Evolutionary conservation across 225 moss, liverwort and hornwort genomes (phyloP).

Genomic region (Anthoceros angustus): DNA sequence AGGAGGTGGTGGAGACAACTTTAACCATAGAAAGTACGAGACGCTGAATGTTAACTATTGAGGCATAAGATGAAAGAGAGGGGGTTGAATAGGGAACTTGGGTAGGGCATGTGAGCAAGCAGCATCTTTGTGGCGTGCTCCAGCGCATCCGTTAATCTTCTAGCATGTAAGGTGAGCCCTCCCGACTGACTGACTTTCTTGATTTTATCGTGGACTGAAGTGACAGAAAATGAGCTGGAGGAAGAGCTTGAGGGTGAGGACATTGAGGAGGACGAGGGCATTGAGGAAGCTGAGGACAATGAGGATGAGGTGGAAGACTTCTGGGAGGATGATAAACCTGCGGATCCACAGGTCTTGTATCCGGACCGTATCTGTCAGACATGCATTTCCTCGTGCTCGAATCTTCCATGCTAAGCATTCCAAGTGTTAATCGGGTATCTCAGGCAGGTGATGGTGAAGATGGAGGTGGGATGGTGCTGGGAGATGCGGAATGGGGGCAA

Average conservation of each 20-base stretch:
- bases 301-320: conserved; percentile 67
- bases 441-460: conserved; percentile 92
- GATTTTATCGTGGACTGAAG: neutral
- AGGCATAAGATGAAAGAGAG: neutral
- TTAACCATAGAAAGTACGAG: neutral
- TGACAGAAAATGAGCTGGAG: conserved; percentile 6
- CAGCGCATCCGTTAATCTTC: neutral
- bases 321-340: conserved; percentile 83
- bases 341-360: conserved; percentile 12
- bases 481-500: conserved; percentile 50
- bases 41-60: too few species aligned
- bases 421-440: conserved; percentile 1
- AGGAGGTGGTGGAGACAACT: conserved; percentile 1
- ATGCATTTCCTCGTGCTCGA: neutral
- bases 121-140: neutral
- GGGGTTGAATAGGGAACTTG: neutral
- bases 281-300: conserved; percentile 28
- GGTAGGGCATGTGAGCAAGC: neutral
- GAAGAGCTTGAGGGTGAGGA: conserved; percentile 25
- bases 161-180: neutral
- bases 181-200: conserved; percentile 2
- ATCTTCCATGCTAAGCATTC: neutral
- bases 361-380: neutral
- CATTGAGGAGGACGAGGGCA: conserved; percentile 24
- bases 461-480: conserved; percentile 72